phyloP scores from a whole-genome alignment of 306 rosid species.

The Dryas alaskensis region DNA sequence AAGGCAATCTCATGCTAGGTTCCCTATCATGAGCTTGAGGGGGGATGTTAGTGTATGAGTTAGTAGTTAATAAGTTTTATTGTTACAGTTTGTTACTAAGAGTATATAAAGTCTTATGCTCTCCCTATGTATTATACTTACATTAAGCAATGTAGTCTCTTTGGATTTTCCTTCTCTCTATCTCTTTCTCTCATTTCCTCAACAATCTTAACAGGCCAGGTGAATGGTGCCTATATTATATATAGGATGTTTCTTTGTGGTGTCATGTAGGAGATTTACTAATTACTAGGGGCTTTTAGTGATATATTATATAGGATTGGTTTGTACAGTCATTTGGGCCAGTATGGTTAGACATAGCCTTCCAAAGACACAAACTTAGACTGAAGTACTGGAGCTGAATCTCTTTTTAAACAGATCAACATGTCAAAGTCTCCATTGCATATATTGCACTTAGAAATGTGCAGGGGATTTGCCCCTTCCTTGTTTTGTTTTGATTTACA shows the following conservation, averaged over 20 bases:
- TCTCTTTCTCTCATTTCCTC: too few species aligned
- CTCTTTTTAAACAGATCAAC: slow-evolving; percentile 56
- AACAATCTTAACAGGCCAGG: background rate
- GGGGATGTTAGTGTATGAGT: too few species aligned
- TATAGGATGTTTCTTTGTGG: slow-evolving; percentile 3
- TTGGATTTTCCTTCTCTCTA: too few species aligned
- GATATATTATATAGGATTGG: slow-evolving; percentile 26
- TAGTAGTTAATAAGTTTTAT: too few species aligned
- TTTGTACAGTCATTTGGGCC: slow-evolving; percentile 49
- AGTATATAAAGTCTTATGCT: too few species aligned
- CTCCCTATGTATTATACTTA: too few species aligned
- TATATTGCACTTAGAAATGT: too few species aligned
- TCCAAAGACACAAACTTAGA: slow-evolving; percentile 32
- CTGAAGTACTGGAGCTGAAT: slow-evolving; percentile 34
- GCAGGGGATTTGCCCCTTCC: background rate
- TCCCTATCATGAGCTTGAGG: too few species aligned
- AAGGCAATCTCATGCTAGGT: too few species aligned
- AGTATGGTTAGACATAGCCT: slow-evolving; percentile 36
- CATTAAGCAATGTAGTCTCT: too few species aligned
- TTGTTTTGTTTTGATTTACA: too few species aligned
- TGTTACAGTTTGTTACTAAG: too few species aligned
- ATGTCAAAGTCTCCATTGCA: slow-evolving; percentile 4
- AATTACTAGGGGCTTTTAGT: slow-evolving; percentile 19
- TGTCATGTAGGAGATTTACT: slow-evolving; percentile 8
- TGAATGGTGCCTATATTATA: slow-evolving; percentile 16